These are phyloP conservation scores for Daldinia decipiens DNA, from an alignment of 495 filamentous ascomycete species.

Conservation along the genomic window DNA sequence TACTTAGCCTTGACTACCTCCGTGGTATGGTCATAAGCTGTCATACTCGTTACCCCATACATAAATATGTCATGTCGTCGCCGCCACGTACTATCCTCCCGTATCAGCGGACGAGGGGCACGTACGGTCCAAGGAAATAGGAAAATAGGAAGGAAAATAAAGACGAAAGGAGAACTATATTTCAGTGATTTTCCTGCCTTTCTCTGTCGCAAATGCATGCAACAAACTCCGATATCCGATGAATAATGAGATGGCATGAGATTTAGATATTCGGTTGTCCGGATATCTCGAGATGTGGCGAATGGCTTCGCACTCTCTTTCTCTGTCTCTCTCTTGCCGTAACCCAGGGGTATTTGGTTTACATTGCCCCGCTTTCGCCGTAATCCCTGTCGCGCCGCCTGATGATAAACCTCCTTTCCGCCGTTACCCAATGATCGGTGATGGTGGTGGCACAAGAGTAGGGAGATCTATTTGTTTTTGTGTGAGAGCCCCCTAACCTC, in stretches of 20 bases:
- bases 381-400: slow-evolving; percentile 18
- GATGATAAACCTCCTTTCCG: slow-evolving; percentile 34
- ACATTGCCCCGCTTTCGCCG: slow-evolving; percentile 2
- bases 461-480: slow-evolving; percentile 1
- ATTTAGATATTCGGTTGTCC: neutral
- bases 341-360: slow-evolving; percentile 14
- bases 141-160: slow-evolving; percentile 8
- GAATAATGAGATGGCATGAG: slow-evolving; percentile 28
- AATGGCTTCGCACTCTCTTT: slow-evolving; percentile 8
- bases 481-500: neutral
- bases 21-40: neutral
- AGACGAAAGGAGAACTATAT: slow-evolving; percentile 6
- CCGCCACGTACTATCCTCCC: slow-evolving; percentile 1
- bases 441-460: slow-evolving; percentile 37
- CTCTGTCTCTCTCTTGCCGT: slow-evolving; percentile 9
- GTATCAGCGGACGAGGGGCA: slow-evolving; percentile 11
- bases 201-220: slow-evolving; percentile 39
- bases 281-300: slow-evolving; percentile 1
- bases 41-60: slow-evolving; percentile 1
- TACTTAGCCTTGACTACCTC: neutral
- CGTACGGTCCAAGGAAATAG: slow-evolving; percentile 22
- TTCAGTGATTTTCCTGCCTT: slow-evolving; percentile 30
- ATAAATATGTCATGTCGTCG: neutral
- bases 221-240: slow-evolving; percentile 42
- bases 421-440: slow-evolving; percentile 36